phyloP scores from a whole-genome alignment of 805 yeast genomes.

The Starmerella gropengiesseri region DNA sequence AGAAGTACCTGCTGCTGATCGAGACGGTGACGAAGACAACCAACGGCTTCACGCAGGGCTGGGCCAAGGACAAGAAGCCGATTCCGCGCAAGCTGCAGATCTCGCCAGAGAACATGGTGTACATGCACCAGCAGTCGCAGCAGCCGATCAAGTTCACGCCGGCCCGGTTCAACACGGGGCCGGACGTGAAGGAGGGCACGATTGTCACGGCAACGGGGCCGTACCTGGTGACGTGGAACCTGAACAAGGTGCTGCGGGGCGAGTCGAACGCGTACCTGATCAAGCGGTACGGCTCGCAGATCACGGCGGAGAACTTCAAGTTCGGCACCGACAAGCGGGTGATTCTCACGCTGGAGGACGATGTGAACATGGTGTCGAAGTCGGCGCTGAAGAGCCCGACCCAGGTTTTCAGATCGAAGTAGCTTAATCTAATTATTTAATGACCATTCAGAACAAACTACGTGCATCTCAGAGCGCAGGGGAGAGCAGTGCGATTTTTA shows the following conservation, averaged over 20 bases:
- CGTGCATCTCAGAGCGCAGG: background rate
- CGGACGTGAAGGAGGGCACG: slow-evolving; percentile 52
- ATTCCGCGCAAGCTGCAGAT: slow-evolving; percentile 56
- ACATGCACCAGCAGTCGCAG: slow-evolving; percentile 42
- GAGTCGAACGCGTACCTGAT: slow-evolving; percentile 50
- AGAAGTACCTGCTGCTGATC: slow-evolving; percentile 55
- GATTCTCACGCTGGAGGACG: slow-evolving; percentile 62
- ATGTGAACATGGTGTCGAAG: slow-evolving; percentile 59
- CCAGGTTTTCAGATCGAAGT: slow-evolving; percentile 14
- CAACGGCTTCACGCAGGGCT: slow-evolving; percentile 55
- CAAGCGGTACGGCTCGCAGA: slow-evolving; percentile 47
- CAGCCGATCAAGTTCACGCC: slow-evolving; percentile 49
- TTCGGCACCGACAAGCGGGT: slow-evolving; percentile 63
- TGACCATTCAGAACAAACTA: no score
- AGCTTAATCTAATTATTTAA: background rate
- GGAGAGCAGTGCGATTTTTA: no score
- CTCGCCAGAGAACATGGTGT: slow-evolving; percentile 60
- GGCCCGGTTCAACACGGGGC: slow-evolving; percentile 68
- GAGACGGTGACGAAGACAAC: slow-evolving; percentile 57
- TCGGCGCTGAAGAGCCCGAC: slow-evolving; percentile 49
- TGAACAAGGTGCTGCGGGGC: slow-evolving; percentile 46
- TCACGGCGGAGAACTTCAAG: slow-evolving; percentile 69
- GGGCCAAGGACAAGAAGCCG: slow-evolving; percentile 56
- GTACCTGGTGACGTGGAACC: slow-evolving; percentile 70
- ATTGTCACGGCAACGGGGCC: slow-evolving; percentile 76